Evolutionary conservation across 805 yeast species (phyloP).

Genomic region (Cyberlindnera xishuangbannaensis): DNA sequence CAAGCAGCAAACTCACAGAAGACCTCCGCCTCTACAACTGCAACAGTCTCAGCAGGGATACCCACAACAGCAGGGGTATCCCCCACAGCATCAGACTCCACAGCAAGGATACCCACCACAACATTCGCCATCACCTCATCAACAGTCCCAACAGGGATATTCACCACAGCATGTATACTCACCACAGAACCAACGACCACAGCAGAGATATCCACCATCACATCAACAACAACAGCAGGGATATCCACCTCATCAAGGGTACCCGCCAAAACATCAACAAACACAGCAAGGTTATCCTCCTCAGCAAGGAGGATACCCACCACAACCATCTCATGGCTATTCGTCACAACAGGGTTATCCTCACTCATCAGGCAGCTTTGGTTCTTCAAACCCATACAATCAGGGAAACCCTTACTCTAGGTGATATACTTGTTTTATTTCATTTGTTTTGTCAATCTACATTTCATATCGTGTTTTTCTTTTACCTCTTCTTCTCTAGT

Average conservation of each 20-base stretch:
- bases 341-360: slow-evolving; percentile 5
- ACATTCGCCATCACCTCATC: slow-evolving; percentile 2
- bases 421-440: slow-evolving; percentile 4
- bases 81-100: slow-evolving; percentile 5
- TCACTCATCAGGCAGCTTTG: slow-evolving; percentile 8
- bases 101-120: slow-evolving; percentile 6
- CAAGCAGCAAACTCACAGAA: not conserved
- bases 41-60: not conserved
- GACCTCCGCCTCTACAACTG: slow-evolving; percentile 1
- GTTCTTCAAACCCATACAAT: slow-evolving; percentile 5
- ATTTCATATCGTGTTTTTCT: not conserved
- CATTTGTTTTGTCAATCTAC: not conserved
- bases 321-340: not conserved
- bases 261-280: slow-evolving; percentile 7
- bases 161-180: slow-evolving; percentile 7
- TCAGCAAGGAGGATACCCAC: slow-evolving; percentile 5
- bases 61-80: slow-evolving; percentile 1
- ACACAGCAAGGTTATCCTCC: slow-evolving; percentile 5
- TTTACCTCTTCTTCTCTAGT: not conserved
- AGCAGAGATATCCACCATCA: not conserved
- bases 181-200: slow-evolving; percentile 7
- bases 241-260: slow-evolving; percentile 3
- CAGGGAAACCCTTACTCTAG: slow-evolving; percentile 16
- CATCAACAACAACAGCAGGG: slow-evolving; percentile 7
- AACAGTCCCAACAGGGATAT: slow-evolving; percentile 8